Conservation (phyloP, 129 eudicot genomes). For the Chrysanthemum lavandulifolium region DNA sequence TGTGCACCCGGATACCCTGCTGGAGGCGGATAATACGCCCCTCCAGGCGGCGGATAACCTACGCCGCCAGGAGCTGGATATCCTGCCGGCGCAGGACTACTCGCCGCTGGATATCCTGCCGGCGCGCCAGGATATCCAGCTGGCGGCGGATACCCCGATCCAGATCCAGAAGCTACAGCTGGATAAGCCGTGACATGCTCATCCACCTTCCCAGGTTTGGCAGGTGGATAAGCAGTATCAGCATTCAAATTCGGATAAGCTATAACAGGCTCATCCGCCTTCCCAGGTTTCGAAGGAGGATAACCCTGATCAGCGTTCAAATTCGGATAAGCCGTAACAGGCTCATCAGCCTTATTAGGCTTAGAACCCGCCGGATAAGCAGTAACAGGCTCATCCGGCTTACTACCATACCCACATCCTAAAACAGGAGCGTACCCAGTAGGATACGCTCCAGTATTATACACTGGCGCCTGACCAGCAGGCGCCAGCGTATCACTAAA, state of each 20-base stretch:
- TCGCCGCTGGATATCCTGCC: background rate
- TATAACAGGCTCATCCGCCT: constrained; percentile 36
- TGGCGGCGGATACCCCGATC: constrained; percentile 37
- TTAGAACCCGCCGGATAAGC: constrained; percentile 12
- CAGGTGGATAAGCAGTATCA: constrained; percentile 22
- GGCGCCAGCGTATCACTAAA: constrained; percentile 32
- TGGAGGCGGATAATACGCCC: constrained; percentile 29
- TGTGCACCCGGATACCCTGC: constrained; percentile 38
- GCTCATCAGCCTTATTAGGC: constrained; percentile 28
- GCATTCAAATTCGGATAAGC: constrained; percentile 32
- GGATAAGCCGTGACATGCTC: constrained; percentile 46
- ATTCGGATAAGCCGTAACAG: constrained; percentile 38
- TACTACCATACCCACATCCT: background rate
- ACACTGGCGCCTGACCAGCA: constrained; percentile 10
- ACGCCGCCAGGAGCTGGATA: background rate
- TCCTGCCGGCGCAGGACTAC: background rate
- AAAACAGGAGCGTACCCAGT: background rate
- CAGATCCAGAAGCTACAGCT: constrained; percentile 35
- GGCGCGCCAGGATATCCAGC: background rate
- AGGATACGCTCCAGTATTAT: constrained; percentile 5
- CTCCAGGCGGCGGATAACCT: constrained; percentile 1
- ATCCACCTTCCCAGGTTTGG: constrained; percentile 7
- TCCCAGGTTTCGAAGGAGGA: background rate
- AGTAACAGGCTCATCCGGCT: constrained; percentile 19
- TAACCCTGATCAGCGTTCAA: constrained; percentile 25